These are phyloP conservation scores for Balakata baccata DNA, from an alignment of 345 rosid species.

Conservation along the genomic window DNA sequence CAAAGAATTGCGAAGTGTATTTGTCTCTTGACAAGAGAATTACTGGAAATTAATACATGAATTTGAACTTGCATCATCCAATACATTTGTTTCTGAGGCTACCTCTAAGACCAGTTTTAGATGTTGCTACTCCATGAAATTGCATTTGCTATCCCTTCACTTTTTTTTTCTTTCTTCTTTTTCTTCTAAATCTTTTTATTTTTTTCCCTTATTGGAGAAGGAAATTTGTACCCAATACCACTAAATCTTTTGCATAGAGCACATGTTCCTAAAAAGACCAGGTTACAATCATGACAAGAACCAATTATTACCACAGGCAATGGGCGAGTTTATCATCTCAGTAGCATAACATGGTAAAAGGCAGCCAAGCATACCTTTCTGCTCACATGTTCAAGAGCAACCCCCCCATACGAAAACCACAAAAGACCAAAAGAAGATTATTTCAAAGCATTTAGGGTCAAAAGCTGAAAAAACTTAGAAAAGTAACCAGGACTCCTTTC, in stretches of 20 bases:
- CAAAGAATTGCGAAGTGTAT: not conserved
- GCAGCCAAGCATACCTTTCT: not conserved
- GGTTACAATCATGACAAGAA: not conserved
- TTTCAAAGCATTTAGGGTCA: no score
- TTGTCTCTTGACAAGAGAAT: no score
- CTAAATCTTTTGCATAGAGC: not conserved
- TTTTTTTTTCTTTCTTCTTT: not conserved
- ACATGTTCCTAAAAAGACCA: not conserved
- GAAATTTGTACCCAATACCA: not conserved
- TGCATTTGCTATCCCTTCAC: not conserved
- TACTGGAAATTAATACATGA: not conserved
- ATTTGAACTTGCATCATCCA: not conserved
- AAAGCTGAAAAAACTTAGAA: no score
- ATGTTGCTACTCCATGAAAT: not conserved
- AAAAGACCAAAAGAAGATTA: not conserved
- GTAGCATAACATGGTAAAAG: not conserved
- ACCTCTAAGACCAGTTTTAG: not conserved
- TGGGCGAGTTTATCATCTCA: not conserved
- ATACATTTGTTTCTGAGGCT: not conserved
- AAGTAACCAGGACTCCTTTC: no score
- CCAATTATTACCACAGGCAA: not conserved
- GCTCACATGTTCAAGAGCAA: not conserved
- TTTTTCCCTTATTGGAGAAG: not conserved
- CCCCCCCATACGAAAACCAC: not conserved
- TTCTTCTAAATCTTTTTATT: not conserved